These are phyloP conservation scores for Sordariomycetes sp. DNA, from an alignment of 2,329 filamentous ascomycete species.

Conservation along the genomic window DNA sequence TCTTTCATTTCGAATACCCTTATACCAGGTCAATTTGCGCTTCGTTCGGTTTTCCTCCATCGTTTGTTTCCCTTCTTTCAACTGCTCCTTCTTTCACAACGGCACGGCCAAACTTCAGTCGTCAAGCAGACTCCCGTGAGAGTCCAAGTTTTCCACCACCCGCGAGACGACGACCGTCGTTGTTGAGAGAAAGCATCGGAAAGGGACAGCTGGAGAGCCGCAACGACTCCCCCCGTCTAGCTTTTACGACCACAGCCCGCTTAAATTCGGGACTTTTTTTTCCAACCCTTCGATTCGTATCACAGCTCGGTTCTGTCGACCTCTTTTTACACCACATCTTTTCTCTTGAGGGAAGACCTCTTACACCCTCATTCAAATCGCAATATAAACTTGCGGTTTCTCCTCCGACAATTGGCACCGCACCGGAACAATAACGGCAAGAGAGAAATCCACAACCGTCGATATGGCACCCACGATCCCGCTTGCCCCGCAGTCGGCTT, in stretches of 20 bases:
- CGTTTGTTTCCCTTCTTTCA: conserved; percentile 2
- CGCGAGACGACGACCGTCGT: neutral
- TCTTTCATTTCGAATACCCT: conserved; percentile 7
- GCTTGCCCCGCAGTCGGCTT: conserved; percentile 31
- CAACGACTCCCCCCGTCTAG: conserved; percentile 2
- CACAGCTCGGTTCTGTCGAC: conserved; percentile 12
- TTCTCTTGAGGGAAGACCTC: neutral
- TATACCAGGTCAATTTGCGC: conserved; percentile 4
- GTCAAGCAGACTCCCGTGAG: neutral
- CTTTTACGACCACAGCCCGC: conserved; percentile 1
- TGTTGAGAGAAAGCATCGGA: neutral
- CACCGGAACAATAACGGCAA: neutral
- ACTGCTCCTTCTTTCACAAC: neutral
- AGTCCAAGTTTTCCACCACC: neutral
- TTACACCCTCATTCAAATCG: neutral
- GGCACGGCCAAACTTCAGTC: neutral
- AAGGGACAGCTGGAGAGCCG: conserved; percentile 1
- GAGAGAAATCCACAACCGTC: neutral
- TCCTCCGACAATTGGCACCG: neutral
- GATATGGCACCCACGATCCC: conserved; percentile 40
- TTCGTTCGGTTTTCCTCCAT: conserved; percentile 4
- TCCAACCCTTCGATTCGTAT: conserved; percentile 7
- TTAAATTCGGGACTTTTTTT: conserved; percentile 1
- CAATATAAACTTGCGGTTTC: neutral
- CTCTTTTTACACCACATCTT: conserved; percentile 6